Evolutionary conservation across 352 stramenopile genomes (phyloP).

Genomic region (Globisporangium okanoganense): DNA sequence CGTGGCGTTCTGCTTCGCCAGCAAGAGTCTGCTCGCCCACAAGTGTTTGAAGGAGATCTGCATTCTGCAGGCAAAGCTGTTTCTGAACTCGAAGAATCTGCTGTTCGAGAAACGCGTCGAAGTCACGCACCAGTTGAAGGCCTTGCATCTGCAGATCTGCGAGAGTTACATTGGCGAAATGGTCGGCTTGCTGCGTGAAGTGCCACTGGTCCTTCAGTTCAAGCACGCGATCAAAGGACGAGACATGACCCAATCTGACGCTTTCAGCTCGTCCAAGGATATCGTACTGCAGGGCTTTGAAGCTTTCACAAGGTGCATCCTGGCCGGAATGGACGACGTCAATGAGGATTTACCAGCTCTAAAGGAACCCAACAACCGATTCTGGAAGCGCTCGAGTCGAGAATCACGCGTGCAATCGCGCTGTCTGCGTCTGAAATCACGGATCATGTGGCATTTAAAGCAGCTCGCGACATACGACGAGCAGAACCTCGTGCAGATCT

Average conservation of each 20-base stretch:
- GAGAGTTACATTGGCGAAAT: slow-evolving; percentile 29
- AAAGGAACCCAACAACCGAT: neutral
- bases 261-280: neutral
- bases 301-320: neutral
- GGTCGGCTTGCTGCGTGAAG: slow-evolving; percentile 18
- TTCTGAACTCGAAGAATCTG: slow-evolving; percentile 3
- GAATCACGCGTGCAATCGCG: slow-evolving; percentile 5
- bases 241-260: neutral
- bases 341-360: neutral
- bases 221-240: slow-evolving; percentile 7
- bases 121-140: neutral
- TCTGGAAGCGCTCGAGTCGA: slow-evolving; percentile 9
- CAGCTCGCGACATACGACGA: neutral
- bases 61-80: neutral
- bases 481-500: slow-evolving; percentile 1
- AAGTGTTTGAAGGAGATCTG: slow-evolving; percentile 13
- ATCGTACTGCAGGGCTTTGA: slow-evolving; percentile 3
- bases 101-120: neutral
- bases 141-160: slow-evolving; percentile 21
- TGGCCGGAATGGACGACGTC: neutral
- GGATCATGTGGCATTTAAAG: slow-evolving; percentile 12
- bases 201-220: slow-evolving; percentile 22
- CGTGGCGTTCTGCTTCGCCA: slow-evolving; percentile 10
- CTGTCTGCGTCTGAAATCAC: slow-evolving; percentile 7
- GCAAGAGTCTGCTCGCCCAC: slow-evolving; percentile 4